Evolutionary conservation across 768 basidiomycete species (phyloP), one percentile per base, ranked within the genome.

Genomic region (Macrolepiota albuminosa): DNA sequence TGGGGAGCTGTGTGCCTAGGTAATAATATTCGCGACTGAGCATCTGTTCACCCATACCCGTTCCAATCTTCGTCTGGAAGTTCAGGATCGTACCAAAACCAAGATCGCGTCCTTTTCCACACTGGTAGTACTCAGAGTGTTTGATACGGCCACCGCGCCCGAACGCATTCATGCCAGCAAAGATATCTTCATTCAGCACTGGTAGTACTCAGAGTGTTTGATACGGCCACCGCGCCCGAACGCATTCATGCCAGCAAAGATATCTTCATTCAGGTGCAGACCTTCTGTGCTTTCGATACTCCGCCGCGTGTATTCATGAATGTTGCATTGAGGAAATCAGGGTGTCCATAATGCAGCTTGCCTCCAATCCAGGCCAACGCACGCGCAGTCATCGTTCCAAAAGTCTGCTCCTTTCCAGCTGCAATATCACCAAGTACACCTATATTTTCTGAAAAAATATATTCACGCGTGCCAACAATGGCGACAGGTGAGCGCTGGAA

Each of bases 41-140:
- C 95, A 98, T 96, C 71, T 99, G 97, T 74, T 99, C 97, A 67
- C 97, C 97, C 97, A 99, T 99, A 75, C 97, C 97, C 34, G 93
- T 97, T 33, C 96, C 96, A 68, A 99, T 97, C 84, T 99, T 99
- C 53, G 97, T 99, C 80, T 98, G 95, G 86, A 99, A 99, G 73
- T 98, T 98, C 68, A 99, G 79, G 70, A 98, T 98, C 48, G 97
- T 99, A 54, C 97, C 97, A 71, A 99, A 99, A 57, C 97, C 97
- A 62, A 99, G 88, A 79, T 99, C 97, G 76, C 97, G 90, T 58
- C 97, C 97, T 79, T 99, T 98, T 64, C 96, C 96, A 70, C 96
- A 98, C 75, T 99, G 97, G 72, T 98, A 99, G 76, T 99, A 99
- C 73, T 99, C 97, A 43, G 93, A 93, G 72, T 99, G 97, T 80